Base-by-base conservation (phyloP, 2,329 filamentous ascomycete species). In the Penicillium occitanis region DNA sequence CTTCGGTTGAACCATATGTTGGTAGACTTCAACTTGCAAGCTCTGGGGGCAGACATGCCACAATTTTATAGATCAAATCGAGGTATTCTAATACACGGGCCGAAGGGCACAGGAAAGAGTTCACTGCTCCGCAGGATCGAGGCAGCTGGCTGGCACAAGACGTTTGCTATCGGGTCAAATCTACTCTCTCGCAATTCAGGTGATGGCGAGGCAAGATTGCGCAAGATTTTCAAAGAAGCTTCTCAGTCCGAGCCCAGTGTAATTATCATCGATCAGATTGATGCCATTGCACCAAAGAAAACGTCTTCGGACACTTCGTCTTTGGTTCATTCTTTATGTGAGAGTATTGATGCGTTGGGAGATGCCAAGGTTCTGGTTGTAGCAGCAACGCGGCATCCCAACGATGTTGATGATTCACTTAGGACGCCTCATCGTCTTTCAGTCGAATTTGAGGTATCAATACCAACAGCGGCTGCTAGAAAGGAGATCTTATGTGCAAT, bases 81-180 rank as follows among this genome's bases (percentile, higher is more conserved):
- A 62, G 88, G 87, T 0, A 84, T 95, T 42, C 83, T 95, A 28
- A 82, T 97, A 4, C 89, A 96, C 74, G 94, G 94, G 14, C 89
- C 91, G 19, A 87, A 87, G 68, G 93, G 94, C 11, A 96, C 91
- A 0, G 94, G 94, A 28, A 97, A 97, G 79, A 90, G 88, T 0
- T 84, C 90, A 69, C 81, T 97, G 0, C 80, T 97, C 1, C 77
- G 89, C 17, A 85, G 86, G 37, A 82, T 97, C 22, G 86, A 88
- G 8, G 84, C 82, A 6, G 86, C 88, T 0, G 85, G 84, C 66
- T 97, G 92, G 91, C 87, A 86, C 25, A 86, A 86, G 48, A 87
- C 93, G 0, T 85, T 90, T 69, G 84, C 69, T 61, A 71, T 78
- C 59, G 74, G 75, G 17, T 74, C 74, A 25, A 76, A 77, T 6